Base-by-base conservation (phyloP, 1,139 yeast genomes). In the Saccharomyces hybrid region DNA sequence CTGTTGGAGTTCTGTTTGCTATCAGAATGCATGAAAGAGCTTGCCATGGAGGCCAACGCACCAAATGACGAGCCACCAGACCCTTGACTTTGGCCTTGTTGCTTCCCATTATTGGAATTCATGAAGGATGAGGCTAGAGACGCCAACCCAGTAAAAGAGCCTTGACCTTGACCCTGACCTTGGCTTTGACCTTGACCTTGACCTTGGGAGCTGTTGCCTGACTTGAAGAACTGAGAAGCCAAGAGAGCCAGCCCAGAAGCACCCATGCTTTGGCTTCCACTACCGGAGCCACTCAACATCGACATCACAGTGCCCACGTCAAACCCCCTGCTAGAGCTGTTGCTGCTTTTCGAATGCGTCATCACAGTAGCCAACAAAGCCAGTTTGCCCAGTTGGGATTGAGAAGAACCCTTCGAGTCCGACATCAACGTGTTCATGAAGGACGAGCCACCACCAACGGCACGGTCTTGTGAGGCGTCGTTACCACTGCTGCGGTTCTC, bases 301-400 rank as follows among this genome's bases (percentile, higher is more conserved):
- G 67, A 64, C 47, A 62, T 58, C 5, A 62, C 63, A 14, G 66
- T 60, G 9, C 60, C 56, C 44, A 64, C 50, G 50, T 62, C 60
- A 41, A 62, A 63, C 5, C 63, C 64, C 4, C 57, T 50, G n/a
- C 32, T 52, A 7, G 49, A 51, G n/a, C 51, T 53, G 16, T 52
- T 55, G 11, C 56, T 57, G 48, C 57, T 52, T 20, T 60, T 57
- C 9, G 54, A 50, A 16, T 53, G 38, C 13, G 57, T 52, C 55
- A 66, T 50, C 27, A 65, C 56, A 13, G 65, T 63, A 8, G 66
- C 55, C 14, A 66, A 54, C 31, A 66, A 54, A 9, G 70, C 69
- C 52, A 66, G 50, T 51, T 66, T 66, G 6, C 70, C 69, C 27
- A 66, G 51, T 50, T 66, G 70, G 2, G 67, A 56, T 48, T 63